Base-by-base conservation (phyloP, 2,329 filamentous ascomycete species). In the Colletotrichum higginsianum region DNA sequence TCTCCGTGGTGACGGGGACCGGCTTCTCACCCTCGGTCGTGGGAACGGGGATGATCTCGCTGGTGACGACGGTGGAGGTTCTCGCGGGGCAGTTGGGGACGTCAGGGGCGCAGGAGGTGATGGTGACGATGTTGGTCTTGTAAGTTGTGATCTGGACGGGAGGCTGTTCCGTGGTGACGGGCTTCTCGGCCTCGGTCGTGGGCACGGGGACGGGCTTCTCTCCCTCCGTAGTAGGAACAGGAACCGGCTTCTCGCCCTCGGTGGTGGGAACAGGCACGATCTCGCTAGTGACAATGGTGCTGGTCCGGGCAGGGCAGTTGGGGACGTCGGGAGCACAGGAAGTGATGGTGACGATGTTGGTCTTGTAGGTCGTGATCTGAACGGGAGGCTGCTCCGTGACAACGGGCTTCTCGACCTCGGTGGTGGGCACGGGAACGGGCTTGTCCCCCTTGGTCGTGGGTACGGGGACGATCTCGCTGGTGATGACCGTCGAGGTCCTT, bases 21-120 rank as follows among this genome's bases (percentile, higher is more conserved):
- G 61, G 68, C 53, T 68, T 66, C 58, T 67, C 23, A 52, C 55
- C 67, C 56, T 70, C 61, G 44, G 52, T 69, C 40, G 23, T 26
- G 23, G 23, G 23, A 3, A 26, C 23, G 23, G 23, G 35, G 30
- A 77, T 16, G 72, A 75, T 7, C 62, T 73, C 61, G 53, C 46
- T 53, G 35, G 80, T 63, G 53, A 67, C 6, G 35, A 55, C 26
- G 3, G 55, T 58, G 6, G 53, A 55, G 7, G 35, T 60, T 47
- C 42, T 64, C 30, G 13, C 52, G 40, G 74, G 68, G 58, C 71
- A 73, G 66, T 64, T 73, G 46, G 70, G 66, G 21, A 72, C 79
- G 9, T 77, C 76, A n/a, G 87, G 81, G 60, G 83, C 84, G 79
- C 88, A 90, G 47, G 85, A 86, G 76, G 86, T 89, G 79, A 90